Evolutionary conservation across 768 basidiomycete genomes (phyloP).

Genomic region (Trametes punicea): DNA sequence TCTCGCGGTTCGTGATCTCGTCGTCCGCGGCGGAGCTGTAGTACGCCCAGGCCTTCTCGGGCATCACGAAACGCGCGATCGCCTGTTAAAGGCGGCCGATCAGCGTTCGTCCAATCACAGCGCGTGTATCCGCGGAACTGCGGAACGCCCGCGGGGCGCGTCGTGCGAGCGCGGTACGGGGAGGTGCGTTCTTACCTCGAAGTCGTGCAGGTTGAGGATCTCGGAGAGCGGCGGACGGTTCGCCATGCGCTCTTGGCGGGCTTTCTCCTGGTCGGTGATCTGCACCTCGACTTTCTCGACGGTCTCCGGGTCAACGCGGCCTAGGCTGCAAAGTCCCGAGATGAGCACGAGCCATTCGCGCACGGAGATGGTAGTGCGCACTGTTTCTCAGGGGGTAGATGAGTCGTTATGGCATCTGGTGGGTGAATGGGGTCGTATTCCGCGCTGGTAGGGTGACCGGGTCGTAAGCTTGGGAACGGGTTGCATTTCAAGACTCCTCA

Average conservation of each 20-base stretch:
- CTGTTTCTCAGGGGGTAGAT: conserved; percentile 84
- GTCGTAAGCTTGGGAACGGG: no score
- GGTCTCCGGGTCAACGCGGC: conserved; percentile 65
- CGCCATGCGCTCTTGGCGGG: conserved; percentile 55
- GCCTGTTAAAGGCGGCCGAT: conserved; percentile 45
- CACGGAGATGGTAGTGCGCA: conserved; percentile 6
- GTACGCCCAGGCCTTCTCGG: conserved; percentile 91
- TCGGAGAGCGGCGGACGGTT: conserved; percentile 72
- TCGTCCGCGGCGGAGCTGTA: conserved; percentile 95
- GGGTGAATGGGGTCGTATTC: conserved; percentile 92
- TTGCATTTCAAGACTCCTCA: conserved; percentile 4
- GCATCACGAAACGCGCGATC: conserved; percentile 77
- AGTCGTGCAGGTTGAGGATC: conserved; percentile 89
- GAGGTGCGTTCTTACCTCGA: conserved; percentile 57
- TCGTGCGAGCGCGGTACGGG: background rate
- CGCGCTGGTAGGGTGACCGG: conserved; percentile 15
- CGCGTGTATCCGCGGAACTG: background rate
- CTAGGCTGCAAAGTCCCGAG: conserved; percentile 40
- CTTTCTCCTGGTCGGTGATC: conserved; percentile 61
- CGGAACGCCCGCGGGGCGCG: background rate
- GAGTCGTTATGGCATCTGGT: conserved; percentile 70
- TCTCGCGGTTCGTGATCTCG: conserved; percentile 86
- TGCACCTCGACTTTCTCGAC: conserved; percentile 57
- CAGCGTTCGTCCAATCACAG: background rate
- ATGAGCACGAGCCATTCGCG: background rate